Evolutionary conservation across 306 rosid species (phyloP), one percentile per base, ranked within the genome.

Genomic region (Potentilla sterilis): DNA sequence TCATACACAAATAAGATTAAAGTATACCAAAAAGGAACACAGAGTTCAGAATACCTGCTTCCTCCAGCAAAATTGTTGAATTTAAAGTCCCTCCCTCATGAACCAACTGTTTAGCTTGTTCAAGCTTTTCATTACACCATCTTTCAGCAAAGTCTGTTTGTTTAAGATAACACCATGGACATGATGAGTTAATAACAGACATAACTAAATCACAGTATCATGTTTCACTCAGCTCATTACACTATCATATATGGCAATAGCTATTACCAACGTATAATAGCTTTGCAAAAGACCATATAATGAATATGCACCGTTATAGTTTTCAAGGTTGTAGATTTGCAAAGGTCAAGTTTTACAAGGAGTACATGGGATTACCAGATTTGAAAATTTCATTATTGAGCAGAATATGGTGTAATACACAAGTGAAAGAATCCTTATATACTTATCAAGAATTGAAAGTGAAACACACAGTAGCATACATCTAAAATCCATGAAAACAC

Each of bases 51-150:
- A 75, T 81, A 90, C 98, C 97, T 72, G 95, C 94, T 75, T 92
- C 97, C 76, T 85, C 88, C 35, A 14, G 78, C 28, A 78, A 70
- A 74, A 86, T 38, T 69, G 88, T 80, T 64, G 92, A 83, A 79
- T 89, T 85, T 48, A 78, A 79, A 42, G 80, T 35, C 74, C 67
- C 75, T 48, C 63, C 34, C 48, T 43, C 73, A 32, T 51, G 59
- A 80, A 65, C 83, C 75, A 85, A 74, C 78, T 73, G 81, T 83
- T 84, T 89, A 64, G 87, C 81, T 83, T 81, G 87, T 61, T 86
- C 77, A 76, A 90, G 82, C 79, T 88, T 95, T 85, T 92, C 89
- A 73, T 77, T 79, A 70, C 96, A 88, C 98, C 98, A 95, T 75
- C 84, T 85, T 85, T 90, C 97, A 70, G 92, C 79, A 24, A 85